phyloP scores from a whole-genome alignment of 108 stramenopile genomes.

The Fragilaria radians region DNA sequence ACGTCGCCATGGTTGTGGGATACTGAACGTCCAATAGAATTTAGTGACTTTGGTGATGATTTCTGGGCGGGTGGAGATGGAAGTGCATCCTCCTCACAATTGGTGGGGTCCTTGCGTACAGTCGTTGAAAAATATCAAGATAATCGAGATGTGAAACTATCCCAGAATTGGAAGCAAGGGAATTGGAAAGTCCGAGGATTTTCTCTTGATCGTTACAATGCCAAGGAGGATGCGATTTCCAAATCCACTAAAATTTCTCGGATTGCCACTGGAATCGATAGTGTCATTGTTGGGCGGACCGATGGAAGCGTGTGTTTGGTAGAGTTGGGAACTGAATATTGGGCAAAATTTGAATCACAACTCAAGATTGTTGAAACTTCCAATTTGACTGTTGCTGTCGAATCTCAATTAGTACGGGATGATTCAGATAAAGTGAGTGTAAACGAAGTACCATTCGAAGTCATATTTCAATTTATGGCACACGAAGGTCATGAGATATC shows the following conservation, averaged over 20 bases:
- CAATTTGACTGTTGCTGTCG: constrained; percentile 10
- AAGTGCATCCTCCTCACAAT: not conserved
- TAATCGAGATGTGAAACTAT: not conserved
- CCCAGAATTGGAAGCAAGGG: constrained; percentile 20
- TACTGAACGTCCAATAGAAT: not conserved
- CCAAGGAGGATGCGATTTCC: not conserved
- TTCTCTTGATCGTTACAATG: constrained; percentile 12
- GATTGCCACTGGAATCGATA: constrained; percentile 5
- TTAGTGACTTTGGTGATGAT: not conserved
- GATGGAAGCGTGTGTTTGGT: constrained; percentile 55
- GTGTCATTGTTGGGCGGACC: constrained; percentile 44
- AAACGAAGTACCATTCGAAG: constrained; percentile 23
- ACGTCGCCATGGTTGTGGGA: too few relatives aligned
- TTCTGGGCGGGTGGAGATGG: not conserved
- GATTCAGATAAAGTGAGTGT: constrained; percentile 3
- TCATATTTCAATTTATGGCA: constrained; percentile 28
- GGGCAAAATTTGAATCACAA: constrained; percentile 38
- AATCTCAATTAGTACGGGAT: constrained; percentile 10
- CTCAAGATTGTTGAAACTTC: constrained; percentile 1
- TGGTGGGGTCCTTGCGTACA: constrained; percentile 8
- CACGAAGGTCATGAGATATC: constrained; percentile 12
- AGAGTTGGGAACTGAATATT: constrained; percentile 38
- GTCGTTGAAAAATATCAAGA: constrained; percentile 6
- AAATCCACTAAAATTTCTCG: constrained; percentile 1
- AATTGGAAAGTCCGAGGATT: constrained; percentile 31